These are phyloP conservation scores for Brassica hybrid DNA, from an alignment of 441 rosid species.

Conservation along the genomic window DNA sequence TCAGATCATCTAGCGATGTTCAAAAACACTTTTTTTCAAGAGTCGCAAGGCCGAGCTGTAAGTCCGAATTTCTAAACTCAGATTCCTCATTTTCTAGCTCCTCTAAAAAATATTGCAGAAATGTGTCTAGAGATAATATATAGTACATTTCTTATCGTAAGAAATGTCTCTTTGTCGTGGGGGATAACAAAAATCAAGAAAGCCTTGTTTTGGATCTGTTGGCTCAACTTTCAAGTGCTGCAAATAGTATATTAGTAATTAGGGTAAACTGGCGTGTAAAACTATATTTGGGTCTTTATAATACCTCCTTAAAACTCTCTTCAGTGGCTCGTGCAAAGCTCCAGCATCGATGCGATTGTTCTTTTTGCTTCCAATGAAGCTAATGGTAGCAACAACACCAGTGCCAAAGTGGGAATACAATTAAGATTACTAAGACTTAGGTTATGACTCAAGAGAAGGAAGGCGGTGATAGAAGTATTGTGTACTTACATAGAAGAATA, in stretches of 20 bases:
- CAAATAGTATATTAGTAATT: slow-evolving; percentile 15
- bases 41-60: slow-evolving; percentile 84
- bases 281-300: not conserved
- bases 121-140: too few species aligned
- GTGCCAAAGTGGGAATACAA: slow-evolving; percentile 65
- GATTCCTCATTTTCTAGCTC: slow-evolving; percentile 69
- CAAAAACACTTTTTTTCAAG: slow-evolving; percentile 87
- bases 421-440: not conserved
- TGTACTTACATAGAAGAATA: not conserved
- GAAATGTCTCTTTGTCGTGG: slow-evolving; percentile 65
- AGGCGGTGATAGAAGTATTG: not conserved
- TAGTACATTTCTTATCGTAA: slow-evolving; percentile 51
- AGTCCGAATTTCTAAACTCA: slow-evolving; percentile 66
- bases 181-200: slow-evolving; percentile 87
- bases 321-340: slow-evolving; percentile 54
- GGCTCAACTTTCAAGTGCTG: slow-evolving; percentile 73
- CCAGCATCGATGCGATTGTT: slow-evolving; percentile 16
- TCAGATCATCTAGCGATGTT: slow-evolving; percentile 88
- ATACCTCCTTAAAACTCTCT: slow-evolving; percentile 71
- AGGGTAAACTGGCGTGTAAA: not conserved
- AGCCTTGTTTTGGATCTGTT: slow-evolving; percentile 68
- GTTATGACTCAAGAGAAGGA: not conserved
- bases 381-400: slow-evolving; percentile 75
- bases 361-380: slow-evolving; percentile 57
- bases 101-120: slow-evolving; percentile 44